Base-by-base conservation (phyloP, 1,284 basidiomycete genomes). In the Pyrrhoderma lamaoense region DNA sequence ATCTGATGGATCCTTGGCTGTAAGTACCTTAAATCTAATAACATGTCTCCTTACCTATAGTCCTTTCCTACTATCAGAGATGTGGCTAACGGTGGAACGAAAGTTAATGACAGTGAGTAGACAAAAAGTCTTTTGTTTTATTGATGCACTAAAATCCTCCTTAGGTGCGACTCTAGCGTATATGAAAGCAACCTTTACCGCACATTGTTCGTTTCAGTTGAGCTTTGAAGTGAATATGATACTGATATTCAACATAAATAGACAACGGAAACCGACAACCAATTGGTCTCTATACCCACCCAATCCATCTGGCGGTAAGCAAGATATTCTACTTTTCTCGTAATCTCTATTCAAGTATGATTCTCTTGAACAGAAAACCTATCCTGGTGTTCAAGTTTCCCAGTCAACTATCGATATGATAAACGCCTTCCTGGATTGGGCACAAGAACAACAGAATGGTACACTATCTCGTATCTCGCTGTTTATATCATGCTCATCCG, bases 1-100 rank as follows among this genome's bases (percentile, higher is more conserved):
- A 87, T 68, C 70, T 89, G 58, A 89, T 89, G 88, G 89, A 90
- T 64, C 86, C 86, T 49, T 90, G 85, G 84, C 69, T 91, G 83
- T 82, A 54, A 69, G 79, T 72, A 21, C 31, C 9, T 14, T 53
- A 38, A 40, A 34, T 46, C 34, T 42, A 38, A 8, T 13, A 5
- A 43, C n/a, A 40, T 34, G 43, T 31, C 27, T 31, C 27, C 27
- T 5, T 11, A 31, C 5, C 27, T 42, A 38, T 3, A 25, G 8
- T 37, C 45, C 23, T 19, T 35, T 47, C 40, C 47, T 38, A 19
- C 47, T 42, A 23, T 21, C 42, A 80, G 79, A 38, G 81, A 84
- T 56, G 52, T 61, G 43, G 75, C 80, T 0, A 80, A 82, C 57
- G 81, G 81, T 22, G 68, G 53, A 18, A 68, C 59, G 25, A 58